phyloP scores from a whole-genome alignment of 352 stramenopile genomes.

The Peronospora tabacina region DNA sequence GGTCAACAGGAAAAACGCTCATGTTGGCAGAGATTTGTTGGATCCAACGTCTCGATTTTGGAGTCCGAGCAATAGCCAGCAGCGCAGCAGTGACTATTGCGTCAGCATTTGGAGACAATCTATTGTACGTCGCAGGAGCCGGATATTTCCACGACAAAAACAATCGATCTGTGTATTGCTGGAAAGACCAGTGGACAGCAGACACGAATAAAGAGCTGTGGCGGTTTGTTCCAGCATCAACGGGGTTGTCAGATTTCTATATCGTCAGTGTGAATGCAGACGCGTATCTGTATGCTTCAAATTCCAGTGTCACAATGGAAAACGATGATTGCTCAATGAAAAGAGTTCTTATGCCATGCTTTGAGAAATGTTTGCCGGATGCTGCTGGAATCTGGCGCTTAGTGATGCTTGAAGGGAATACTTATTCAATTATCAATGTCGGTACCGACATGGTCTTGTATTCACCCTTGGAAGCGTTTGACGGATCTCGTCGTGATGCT shows the following conservation, averaged over 20 bases:
- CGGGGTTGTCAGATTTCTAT: conserved; percentile 6
- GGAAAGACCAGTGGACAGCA: conserved; percentile 3
- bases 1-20: not conserved
- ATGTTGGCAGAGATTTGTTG: conserved; percentile 10
- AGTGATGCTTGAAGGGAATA: not conserved
- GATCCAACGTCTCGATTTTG: conserved; percentile 3
- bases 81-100: conserved; percentile 3
- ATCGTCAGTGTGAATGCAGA: conserved; percentile 4
- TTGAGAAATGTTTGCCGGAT: not conserved
- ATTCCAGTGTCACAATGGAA: not conserved
- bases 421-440: conserved; percentile 2
- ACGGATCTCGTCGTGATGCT: conserved; percentile 1
- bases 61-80: conserved; percentile 2
- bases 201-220: conserved; percentile 13
- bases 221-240: conserved; percentile 6
- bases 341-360: conserved; percentile 1
- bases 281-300: conserved; percentile 3
- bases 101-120: not conserved
- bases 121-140: conserved; percentile 3
- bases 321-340: conserved; percentile 1
- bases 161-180: conserved; percentile 9
- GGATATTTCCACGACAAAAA: not conserved
- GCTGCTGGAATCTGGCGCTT: conserved; percentile 4
- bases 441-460: conserved; percentile 1
- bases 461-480: not conserved